Evolutionary conservation across 768 basidiomycete species (phyloP).

Genomic region (Trametes coccinea): DNA sequence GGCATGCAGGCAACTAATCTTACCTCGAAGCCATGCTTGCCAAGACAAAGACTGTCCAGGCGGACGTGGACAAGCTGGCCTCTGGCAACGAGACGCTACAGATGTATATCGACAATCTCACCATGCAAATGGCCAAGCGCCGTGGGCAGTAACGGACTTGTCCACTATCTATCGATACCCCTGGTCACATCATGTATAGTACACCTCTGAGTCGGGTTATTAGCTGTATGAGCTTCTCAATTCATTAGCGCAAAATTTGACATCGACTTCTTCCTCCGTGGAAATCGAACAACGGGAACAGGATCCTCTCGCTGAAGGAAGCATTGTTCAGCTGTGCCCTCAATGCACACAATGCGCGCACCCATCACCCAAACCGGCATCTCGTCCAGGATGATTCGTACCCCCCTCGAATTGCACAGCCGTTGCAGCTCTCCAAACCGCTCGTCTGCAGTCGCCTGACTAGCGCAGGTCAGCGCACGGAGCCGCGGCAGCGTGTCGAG

Average conservation of each 20-base stretch:
- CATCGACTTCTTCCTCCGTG: constrained; percentile 35
- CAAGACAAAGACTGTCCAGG: constrained; percentile 68
- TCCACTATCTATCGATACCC: neutral
- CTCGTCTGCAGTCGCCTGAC: constrained; percentile 20
- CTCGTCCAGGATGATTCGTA: constrained; percentile 32
- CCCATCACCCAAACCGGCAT: constrained; percentile 41
- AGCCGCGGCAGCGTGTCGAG: constrained; percentile 37
- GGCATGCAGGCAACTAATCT: neutral
- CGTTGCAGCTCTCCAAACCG: constrained; percentile 30
- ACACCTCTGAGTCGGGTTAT: neutral
- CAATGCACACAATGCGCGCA: neutral
- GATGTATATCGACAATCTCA: constrained; percentile 88
- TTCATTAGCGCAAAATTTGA: constrained; percentile 41
- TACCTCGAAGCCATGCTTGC: constrained; percentile 55
- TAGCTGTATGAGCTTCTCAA: neutral
- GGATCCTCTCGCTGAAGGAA: constrained; percentile 39
- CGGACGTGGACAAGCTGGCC: constrained; percentile 76
- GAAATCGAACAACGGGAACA: constrained; percentile 35
- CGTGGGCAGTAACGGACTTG: constrained; percentile 41
- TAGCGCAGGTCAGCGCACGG: constrained; percentile 40
- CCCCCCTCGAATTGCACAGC: constrained; percentile 33
- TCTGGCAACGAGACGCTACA: constrained; percentile 83
- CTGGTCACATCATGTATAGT: no score
- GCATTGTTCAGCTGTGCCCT: neutral
- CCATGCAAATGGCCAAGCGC: constrained; percentile 82